phyloP scores from a whole-genome alignment of 2,329 filamentous ascomycete genomes.

The Stromatinia cepivora region DNA sequence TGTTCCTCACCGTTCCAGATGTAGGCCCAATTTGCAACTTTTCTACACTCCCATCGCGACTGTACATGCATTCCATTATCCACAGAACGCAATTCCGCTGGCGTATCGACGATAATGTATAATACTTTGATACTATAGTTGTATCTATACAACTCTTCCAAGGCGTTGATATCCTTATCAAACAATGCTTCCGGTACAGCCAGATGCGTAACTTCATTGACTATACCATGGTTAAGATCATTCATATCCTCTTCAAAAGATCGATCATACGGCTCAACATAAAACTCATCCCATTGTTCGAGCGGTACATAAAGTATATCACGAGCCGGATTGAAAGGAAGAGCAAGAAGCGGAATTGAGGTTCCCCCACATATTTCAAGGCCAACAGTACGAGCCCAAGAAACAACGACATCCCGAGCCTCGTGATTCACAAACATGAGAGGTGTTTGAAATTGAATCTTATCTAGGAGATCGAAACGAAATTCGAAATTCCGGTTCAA shows the following conservation, averaged over 20 bases:
- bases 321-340: background rate
- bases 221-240: background rate
- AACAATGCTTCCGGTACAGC: background rate
- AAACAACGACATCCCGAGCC: background rate
- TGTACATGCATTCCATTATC: background rate
- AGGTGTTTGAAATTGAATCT: background rate
- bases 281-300: background rate
- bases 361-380: background rate
- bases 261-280: background rate
- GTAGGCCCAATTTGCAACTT: background rate
- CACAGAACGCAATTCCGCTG: background rate
- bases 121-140: background rate
- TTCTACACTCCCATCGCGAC: background rate
- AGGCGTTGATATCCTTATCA: background rate
- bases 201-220: background rate
- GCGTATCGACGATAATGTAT: background rate
- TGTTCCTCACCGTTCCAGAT: background rate
- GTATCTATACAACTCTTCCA: background rate
- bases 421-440: conserved; percentile 1
- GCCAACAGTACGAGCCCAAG: background rate
- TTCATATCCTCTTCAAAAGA: background rate
- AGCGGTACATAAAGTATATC: background rate
- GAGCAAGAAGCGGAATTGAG: background rate
- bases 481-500: conserved; percentile 2
- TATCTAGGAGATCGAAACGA: background rate